These are phyloP conservation scores for Bipolaris bicolor DNA, from an alignment of 2,329 filamentous ascomycete species.

Conservation along the genomic window DNA sequence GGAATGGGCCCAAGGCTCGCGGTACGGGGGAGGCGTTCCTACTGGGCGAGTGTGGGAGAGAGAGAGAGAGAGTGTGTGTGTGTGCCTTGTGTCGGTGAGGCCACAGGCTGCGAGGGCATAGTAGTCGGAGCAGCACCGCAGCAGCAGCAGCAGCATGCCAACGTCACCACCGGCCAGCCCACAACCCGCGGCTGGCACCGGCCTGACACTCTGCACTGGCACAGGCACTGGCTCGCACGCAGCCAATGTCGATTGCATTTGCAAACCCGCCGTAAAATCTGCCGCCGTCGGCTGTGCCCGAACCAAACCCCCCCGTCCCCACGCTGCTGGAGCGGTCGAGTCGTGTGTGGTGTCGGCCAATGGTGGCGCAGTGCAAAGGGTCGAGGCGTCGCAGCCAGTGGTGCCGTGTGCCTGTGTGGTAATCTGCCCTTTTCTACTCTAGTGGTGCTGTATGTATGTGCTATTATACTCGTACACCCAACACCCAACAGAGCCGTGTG, in stretches of 20 bases:
- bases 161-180: conserved; percentile 1
- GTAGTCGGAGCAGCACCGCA: no score
- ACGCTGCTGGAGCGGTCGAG: not conserved
- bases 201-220: not conserved
- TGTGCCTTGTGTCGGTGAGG: no score
- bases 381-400: no score
- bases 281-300: conserved; percentile 11
- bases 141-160: not conserved
- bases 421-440: no score
- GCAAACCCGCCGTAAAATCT: not conserved
- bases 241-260: conserved; percentile 4
- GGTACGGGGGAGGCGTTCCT: conserved; percentile 28
- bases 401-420: no score
- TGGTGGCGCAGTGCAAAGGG: no score
- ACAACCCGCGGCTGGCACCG: not conserved
- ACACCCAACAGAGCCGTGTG: no score
- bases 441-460: no score
- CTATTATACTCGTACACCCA: no score
- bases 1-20: conserved; percentile 20
- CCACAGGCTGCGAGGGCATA: not conserved
- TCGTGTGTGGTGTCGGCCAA: no score
- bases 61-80: no score
- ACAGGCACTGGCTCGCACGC: not conserved
- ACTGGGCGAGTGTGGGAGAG: conserved; percentile 22
- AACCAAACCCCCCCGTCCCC: not conserved